Conservation (phyloP, 2,329 filamentous ascomycete genomes). For the Ophiostoma triangulosporum region DNA sequence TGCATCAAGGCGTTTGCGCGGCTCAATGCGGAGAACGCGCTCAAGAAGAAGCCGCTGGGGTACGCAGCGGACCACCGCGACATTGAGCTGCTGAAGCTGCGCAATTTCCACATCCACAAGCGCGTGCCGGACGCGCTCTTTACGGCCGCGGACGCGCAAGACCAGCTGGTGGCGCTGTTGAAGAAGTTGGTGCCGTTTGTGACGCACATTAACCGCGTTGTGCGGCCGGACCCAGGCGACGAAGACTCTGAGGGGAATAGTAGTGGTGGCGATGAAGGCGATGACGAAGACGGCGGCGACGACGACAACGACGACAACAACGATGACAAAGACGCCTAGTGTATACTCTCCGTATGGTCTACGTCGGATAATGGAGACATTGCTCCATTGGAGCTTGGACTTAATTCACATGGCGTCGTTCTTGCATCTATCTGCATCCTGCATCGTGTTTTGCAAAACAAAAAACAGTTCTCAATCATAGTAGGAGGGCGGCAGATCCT, state of each 20-base stretch:
- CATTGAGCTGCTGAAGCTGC: slow-evolving; percentile 66
- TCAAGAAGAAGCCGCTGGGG: slow-evolving; percentile 80
- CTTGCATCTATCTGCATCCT: not conserved
- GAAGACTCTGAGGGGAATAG: slow-evolving; percentile 33
- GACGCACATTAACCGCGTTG: slow-evolving; percentile 56
- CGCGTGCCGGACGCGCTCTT: slow-evolving; percentile 55
- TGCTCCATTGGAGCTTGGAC: no score
- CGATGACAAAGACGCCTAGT: not conserved
- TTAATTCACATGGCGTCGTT: no score
- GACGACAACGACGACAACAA: not conserved
- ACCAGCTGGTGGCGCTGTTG: slow-evolving; percentile 51
- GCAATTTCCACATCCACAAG: slow-evolving; percentile 61
- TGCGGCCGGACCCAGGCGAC: slow-evolving; percentile 53
- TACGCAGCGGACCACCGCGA: slow-evolving; percentile 63
- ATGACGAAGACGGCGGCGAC: slow-evolving; percentile 25
- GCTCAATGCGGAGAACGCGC: slow-evolving; percentile 56
- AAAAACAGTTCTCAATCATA: no score
- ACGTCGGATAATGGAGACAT: no score
- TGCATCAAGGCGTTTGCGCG: slow-evolving; percentile 51
- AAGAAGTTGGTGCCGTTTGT: slow-evolving; percentile 64
- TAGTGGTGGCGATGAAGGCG: slow-evolving; percentile 16
- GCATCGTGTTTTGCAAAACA: no score
- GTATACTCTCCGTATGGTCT: no score
- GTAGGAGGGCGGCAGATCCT: slow-evolving; percentile 45
- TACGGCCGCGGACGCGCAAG: slow-evolving; percentile 45